These are phyloP conservation scores for Vigna unguiculata DNA, from an alignment of 306 rosid species.

Conservation along the genomic window DNA sequence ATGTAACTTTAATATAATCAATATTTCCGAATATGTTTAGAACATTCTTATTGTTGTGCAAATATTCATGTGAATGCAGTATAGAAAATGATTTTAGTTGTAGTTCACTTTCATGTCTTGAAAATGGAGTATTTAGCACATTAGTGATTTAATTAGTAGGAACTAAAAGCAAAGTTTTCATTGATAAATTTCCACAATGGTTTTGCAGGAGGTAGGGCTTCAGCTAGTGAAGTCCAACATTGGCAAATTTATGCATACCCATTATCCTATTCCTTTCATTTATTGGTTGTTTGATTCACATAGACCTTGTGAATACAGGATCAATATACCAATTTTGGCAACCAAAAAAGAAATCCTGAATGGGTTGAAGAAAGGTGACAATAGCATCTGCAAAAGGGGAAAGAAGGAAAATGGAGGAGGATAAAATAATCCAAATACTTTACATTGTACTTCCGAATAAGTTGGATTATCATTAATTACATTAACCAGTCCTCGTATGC, in stretches of 20 bases:
- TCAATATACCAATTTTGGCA: constrained; percentile 31
- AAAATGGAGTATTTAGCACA: not conserved
- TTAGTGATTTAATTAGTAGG: not conserved
- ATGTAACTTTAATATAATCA: not conserved
- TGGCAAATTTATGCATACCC: constrained; percentile 25
- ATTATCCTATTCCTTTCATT: constrained; percentile 14
- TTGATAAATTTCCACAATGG: not conserved
- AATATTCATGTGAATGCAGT: not conserved
- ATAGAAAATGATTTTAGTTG: constrained; percentile 5
- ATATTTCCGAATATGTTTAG: not conserved
- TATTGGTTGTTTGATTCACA: constrained; percentile 36
- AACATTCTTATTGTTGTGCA: not conserved
- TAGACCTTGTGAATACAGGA: constrained; percentile 7
- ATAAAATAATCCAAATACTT: constrained; percentile 29
- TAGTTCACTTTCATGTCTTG: not conserved
- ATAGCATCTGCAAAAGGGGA: constrained; percentile 23
- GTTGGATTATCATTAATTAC: not conserved
- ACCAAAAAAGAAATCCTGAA: not conserved
- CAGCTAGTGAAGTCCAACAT: constrained; percentile 32
- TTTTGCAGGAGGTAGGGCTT: constrained; percentile 44
- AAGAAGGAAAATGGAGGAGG: not conserved
- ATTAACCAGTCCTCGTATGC: not conserved
- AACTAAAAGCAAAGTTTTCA: constrained; percentile 6
- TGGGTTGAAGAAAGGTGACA: constrained; percentile 27
- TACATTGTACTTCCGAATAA: not conserved